Base-by-base conservation (phyloP, 2,329 filamentous ascomycete species). In the Penicillium nordicum region DNA sequence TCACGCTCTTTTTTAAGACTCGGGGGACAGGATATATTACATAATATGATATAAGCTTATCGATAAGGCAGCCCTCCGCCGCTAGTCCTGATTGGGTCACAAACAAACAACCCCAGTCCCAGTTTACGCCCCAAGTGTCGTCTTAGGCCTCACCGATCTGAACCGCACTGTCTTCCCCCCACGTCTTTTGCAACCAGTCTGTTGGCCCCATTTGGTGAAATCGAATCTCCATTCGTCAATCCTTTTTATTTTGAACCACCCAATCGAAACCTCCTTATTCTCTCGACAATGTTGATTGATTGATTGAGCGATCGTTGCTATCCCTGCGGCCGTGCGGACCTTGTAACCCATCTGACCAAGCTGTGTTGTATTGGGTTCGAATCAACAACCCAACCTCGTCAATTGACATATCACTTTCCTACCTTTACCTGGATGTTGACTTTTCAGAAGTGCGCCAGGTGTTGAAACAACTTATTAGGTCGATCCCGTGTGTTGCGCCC, bases 21-120 rank as follows among this genome's bases (percentile, higher is more conserved):
- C 18, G 36, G 36, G 18, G 18, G 23, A 25, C 25, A 32, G 10
- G 36, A 18, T 7, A 27, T 21, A 53, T 59, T 46, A 59, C 53
- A 54, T 59, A 61, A 63, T 40, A 53, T 52, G 50, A 59, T 68
- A 70, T 73, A 74, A 74, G 72, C 72, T 75, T 76, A 75, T 75
- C 73, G 73, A 76, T 76, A 76, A 72, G 62, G 14, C 34, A 30
- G 10, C 21, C 41, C 49, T 44, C 59, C 47, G 21, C 29, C 67
- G 59, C 74, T 75, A 75, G 65, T 55, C 74, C 73, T 36, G 51
- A 74, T 71, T 23, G 42, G 64, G 71, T 25, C 58, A 64, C 63
- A 69, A 61, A 72, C 75, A 75, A 76, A 75, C 73, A 70, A 67
- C 68, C 60, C 65, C 59, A 58, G 55, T 54, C 58, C 49, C 11